Evolutionary conservation across 2,329 filamentous ascomycete species (phyloP).

Genomic region (Hymenoscyphus occultus): DNA sequence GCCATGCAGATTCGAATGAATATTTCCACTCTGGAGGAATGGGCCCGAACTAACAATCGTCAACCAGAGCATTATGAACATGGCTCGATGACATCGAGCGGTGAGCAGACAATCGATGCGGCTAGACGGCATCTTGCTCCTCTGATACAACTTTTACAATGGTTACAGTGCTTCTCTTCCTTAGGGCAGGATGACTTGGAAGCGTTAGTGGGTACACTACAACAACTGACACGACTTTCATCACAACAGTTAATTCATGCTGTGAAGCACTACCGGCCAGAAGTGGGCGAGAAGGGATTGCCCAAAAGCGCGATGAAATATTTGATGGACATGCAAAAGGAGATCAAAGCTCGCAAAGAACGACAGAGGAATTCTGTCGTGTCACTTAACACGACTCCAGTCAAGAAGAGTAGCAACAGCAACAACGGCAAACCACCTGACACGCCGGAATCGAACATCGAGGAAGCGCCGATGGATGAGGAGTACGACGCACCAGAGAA

Average conservation of each 20-base stretch:
- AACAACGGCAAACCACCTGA: slow-evolving; percentile 45
- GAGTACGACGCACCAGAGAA: slow-evolving; percentile 70
- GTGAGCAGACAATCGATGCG: slow-evolving; percentile 83
- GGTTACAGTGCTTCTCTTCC: slow-evolving; percentile 96
- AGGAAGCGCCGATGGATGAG: slow-evolving; percentile 40
- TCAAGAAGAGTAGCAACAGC: slow-evolving; percentile 30
- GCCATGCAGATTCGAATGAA: slow-evolving; percentile 99
- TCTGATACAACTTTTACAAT: slow-evolving; percentile 90
- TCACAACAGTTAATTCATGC: slow-evolving; percentile 89
- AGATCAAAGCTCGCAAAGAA: slow-evolving; percentile 60
- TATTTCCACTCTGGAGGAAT: slow-evolving; percentile 90
- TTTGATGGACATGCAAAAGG: slow-evolving; percentile 74
- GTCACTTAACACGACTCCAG: slow-evolving; percentile 43
- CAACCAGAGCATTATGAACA: slow-evolving; percentile 95
- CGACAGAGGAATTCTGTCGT: slow-evolving; percentile 46
- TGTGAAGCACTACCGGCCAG: slow-evolving; percentile 87
- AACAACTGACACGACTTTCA: slow-evolving; percentile 81
- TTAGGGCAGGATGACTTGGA: slow-evolving; percentile 82
- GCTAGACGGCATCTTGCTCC: slow-evolving; percentile 82
- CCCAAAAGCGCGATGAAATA: slow-evolving; percentile 88
- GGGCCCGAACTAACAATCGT: slow-evolving; percentile 89
- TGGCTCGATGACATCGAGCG: slow-evolving; percentile 78
- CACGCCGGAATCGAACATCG: slow-evolving; percentile 40
- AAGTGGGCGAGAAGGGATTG: slow-evolving; percentile 91
- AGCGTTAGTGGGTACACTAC: slow-evolving; percentile 80